Conservation (phyloP, 2,329 filamentous ascomycete genomes). For the Fusarium oxysporum region DNA sequence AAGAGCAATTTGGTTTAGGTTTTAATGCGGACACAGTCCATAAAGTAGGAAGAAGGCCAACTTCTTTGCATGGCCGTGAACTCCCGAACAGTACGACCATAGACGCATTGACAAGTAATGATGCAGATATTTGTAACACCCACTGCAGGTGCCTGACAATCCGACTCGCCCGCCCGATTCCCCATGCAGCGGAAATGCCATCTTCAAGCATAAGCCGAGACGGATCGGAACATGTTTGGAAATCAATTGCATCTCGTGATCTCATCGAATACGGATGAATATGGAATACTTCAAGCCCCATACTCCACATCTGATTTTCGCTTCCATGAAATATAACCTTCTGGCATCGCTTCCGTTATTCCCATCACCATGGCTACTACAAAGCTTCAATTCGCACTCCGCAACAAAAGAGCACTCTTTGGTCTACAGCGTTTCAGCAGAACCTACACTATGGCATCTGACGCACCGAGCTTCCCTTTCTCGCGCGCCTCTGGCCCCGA, state of each 20-base stretch:
- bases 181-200: conserved; percentile 1
- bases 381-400: not conserved
- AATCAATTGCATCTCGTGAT: conserved; percentile 23
- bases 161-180: not conserved
- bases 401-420: not conserved
- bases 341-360: not conserved
- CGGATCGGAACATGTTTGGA: conserved; percentile 9
- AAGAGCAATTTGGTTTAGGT: rapidly evolving
- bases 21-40: not conserved
- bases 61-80: not conserved
- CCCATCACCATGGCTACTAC: not conserved
- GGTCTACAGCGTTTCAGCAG: no score
- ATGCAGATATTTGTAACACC: conserved; percentile 7
- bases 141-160: not conserved
- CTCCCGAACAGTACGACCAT: not conserved
- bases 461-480: conserved; percentile 35
- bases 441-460: not conserved
- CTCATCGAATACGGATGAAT: not conserved
- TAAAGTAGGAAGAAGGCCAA: not conserved
- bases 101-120: not conserved
- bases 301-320: not conserved
- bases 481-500: conserved; percentile 44
- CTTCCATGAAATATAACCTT: not conserved
- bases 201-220: not conserved
- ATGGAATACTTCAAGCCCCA: not conserved